Base-by-base conservation (phyloP, 495 filamentous ascomycete species). In the Sporormia fimetaria region DNA sequence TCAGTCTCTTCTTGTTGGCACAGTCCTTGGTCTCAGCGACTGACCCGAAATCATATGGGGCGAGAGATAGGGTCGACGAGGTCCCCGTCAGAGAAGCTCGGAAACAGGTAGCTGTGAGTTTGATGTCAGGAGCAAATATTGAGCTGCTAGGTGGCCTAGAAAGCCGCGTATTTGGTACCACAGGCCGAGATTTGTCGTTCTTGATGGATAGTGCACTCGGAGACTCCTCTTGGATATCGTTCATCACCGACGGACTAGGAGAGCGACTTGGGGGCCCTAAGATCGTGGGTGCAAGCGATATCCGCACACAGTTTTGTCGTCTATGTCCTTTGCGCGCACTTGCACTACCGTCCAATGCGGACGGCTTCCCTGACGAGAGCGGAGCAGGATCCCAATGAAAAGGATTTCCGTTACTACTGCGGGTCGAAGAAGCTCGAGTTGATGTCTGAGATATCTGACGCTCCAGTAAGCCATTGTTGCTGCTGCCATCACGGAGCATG, bases 201-300 rank as follows among this genome's bases (percentile, higher is more conserved):
- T 38, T 43, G 24, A 36, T 14, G 12, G 35, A 32, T 5, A 33
- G 15, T 3, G 21, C 18, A 24, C 45, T 45, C 12, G 44, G 32
- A 33, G 46, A 37, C 18, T 55, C 52, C 44, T 61, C 57, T 27
- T 56, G 37, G 21, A 57, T 58, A 17, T 51, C 52, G 17, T 57
- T 42, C 40, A 59, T 60, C 5, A 34, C 27, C 20, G 39, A 47
- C 6, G 58, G 57, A 30, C 54, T 63, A 1, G 49, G 47, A 8
- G 53, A 46, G 25, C 52, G 37, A 38, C 49, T 52, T 9, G 51
- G 43, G 15, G 54, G 60, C 1, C 57, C 56, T 2, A 59, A 37
- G n/a, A 61, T 52, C 12, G 52, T 58, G 6, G 60, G 58, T 8
- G 49, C 44, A 8, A 61, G 34, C 4, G 50, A 42, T 20, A 54